phyloP scores from a whole-genome alignment of 306 rosid species.

The Prosopis cineraria region DNA sequence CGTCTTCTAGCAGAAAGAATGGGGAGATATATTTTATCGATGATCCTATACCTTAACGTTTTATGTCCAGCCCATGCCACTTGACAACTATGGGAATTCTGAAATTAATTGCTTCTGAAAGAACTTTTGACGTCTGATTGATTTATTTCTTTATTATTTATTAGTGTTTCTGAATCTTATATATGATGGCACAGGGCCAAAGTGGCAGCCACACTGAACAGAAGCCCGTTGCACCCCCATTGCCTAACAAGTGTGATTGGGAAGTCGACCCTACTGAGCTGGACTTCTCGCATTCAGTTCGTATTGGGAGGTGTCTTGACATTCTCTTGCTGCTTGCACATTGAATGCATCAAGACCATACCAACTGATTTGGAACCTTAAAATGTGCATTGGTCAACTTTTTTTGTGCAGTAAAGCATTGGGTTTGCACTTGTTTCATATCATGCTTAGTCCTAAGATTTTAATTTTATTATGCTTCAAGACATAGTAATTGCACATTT shows the following conservation, averaged over 20 bases:
- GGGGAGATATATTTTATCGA: background rate
- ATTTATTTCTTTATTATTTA: background rate
- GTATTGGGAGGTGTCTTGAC: slow-evolving; percentile 71
- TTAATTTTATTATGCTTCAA: slow-evolving; percentile 20
- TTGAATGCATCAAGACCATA: background rate
- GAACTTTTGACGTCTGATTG: slow-evolving; percentile 6
- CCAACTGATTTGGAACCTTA: slow-evolving; percentile 13
- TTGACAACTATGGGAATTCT: background rate
- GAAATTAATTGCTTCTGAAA: slow-evolving; percentile 1
- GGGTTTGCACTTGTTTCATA: background rate
- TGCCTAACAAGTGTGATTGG: slow-evolving; percentile 98
- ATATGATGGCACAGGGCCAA: slow-evolving; percentile 75
- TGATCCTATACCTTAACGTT: no score
- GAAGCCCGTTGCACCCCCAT: slow-evolving; percentile 85
- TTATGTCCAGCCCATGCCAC: background rate
- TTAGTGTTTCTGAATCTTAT: slow-evolving; percentile 13
- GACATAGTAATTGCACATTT: slow-evolving; percentile 12
- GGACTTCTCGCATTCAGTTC: slow-evolving; percentile 73
- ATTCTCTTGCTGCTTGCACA: slow-evolving; percentile 10
- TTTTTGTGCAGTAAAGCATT: background rate
- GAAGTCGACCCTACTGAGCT: slow-evolving; percentile 93
- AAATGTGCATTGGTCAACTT: slow-evolving; percentile 17
- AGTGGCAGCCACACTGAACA: slow-evolving; percentile 95
- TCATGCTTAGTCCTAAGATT: slow-evolving; percentile 1
- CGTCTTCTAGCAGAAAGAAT: background rate